Conservation (phyloP, 2,329 filamentous ascomycete genomes). For the Talaromyces sp. region DNA sequence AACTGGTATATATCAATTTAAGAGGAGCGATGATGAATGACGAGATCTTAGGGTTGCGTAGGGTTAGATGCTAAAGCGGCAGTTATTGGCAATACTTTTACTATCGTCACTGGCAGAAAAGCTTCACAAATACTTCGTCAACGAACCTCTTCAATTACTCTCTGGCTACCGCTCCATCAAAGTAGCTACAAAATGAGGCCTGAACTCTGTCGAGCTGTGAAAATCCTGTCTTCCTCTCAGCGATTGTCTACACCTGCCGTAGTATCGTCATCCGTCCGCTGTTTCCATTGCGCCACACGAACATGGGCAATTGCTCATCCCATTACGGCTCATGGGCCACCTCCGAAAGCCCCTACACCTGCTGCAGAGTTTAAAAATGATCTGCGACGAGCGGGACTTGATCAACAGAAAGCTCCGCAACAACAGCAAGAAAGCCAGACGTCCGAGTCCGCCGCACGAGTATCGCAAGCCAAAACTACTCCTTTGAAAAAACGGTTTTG, state of each 20-base stretch:
- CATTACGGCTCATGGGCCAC: conserved; percentile 58
- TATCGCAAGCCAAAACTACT: conserved; percentile 27
- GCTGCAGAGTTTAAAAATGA: conserved; percentile 40
- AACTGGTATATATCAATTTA: not conserved
- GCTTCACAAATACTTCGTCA: not conserved
- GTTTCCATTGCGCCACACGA: conserved; percentile 33
- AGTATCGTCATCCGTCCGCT: conserved; percentile 23
- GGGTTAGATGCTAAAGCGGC: not conserved
- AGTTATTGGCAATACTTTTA: not conserved
- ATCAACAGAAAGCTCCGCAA: conserved; percentile 46
- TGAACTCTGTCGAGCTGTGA: not conserved
- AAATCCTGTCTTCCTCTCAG: not conserved
- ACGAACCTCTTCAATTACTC: not conserved
- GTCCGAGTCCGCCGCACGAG: conserved; percentile 33
- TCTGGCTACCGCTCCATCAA: not conserved
- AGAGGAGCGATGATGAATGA: not conserved
- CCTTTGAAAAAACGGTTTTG: conserved; percentile 75
- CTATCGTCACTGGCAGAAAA: conserved; percentile 1
- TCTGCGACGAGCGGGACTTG: conserved; percentile 44
- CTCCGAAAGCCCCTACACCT: conserved; percentile 55
- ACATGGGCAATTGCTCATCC: conserved; percentile 55
- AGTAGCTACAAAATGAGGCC: not conserved
- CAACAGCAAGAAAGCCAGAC: conserved; percentile 45
- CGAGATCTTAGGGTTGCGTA: not conserved
- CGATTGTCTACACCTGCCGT: not conserved